Base-by-base conservation (phyloP, 768 basidiomycete genomes). In the Phlegmacium glaucopus region DNA sequence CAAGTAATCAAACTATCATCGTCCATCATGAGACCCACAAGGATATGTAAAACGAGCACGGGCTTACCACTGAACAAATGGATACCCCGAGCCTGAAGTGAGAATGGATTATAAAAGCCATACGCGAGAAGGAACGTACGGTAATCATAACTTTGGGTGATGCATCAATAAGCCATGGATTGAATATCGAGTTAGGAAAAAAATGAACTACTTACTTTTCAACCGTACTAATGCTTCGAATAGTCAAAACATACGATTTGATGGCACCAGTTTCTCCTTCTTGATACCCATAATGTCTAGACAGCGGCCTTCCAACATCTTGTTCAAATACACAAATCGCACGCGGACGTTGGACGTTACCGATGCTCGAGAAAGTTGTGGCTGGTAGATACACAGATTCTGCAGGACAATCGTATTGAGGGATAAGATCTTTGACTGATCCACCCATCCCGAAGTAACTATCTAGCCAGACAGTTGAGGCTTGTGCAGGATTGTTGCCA, bases 271-370 rank as follows among this genome's bases (percentile, higher is more conserved):
- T 80, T 58, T 84, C 82, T 32, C 77, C 75, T 43, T 71, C 61
- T 40, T 61, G 52, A 48, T 71, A 79, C 1, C 81, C 82, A 22
- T 70, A 72, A 60, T 86, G 84, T 27, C 83, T 63, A 6, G 74
- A 74, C 35, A 85, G 63, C 7, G 84, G 83, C 18, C 72, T 72
- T 6, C 74, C 79, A 2, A 72, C 72, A 40, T 85, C 83, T 25
- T 76, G 72, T 58, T 85, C 83, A 45, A 85, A 85, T 38, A 86
- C 63, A 49, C 83, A 85, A 39, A 86, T 78, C 1, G 79, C 83
- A 22, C 75, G 70, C n/a, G 72, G 63, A 39, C 74, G 70, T 3
- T 67, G 62, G 45, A 77, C 54, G 4, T 65, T 69, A 3, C 82
- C 83, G 4, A 58, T 37, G 9, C 56, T 55, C n/a, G 72, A 65